Percentiles rank a stretch among this genome's conserved stretches.
These are phyloP conservation scores for Pholiota molesta DNA, from an alignment of 768 basidiomycete species.

Conservation along the genomic window DNA sequence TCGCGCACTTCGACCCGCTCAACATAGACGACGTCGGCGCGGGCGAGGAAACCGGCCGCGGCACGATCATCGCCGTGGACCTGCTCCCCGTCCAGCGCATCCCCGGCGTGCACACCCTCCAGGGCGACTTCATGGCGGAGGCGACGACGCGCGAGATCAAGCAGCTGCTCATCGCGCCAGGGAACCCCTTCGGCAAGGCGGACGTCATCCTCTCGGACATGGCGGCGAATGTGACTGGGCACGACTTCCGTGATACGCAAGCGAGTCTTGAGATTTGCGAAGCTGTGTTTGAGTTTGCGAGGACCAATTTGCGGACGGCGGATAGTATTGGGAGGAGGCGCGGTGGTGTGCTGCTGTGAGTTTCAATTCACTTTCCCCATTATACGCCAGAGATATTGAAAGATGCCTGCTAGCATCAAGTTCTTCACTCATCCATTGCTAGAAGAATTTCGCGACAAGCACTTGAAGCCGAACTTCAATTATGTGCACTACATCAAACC, in stretches of 20 bases:
- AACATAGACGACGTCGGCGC: slow-evolving; percentile 37
- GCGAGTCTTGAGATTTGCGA: slow-evolving; percentile 72
- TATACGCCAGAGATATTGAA: not conserved
- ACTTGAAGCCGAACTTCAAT: slow-evolving; percentile 65
- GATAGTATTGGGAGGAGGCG: slow-evolving; percentile 41
- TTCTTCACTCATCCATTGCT: slow-evolving; percentile 80
- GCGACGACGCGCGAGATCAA: slow-evolving; percentile 49
- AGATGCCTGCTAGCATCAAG: slow-evolving; percentile 62
- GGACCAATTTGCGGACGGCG: slow-evolving; percentile 51
- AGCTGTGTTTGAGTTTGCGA: slow-evolving; percentile 73
- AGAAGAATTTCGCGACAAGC: slow-evolving; percentile 61
- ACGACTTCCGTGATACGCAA: slow-evolving; percentile 64
- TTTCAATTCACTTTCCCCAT: slow-evolving; percentile 8
- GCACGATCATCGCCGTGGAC: slow-evolving; percentile 79
- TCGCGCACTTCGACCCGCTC: slow-evolving; percentile 42
- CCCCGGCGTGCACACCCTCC: slow-evolving; percentile 70
- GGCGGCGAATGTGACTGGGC: slow-evolving; percentile 84
- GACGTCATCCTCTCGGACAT: slow-evolving; percentile 91
- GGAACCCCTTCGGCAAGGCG: slow-evolving; percentile 45
- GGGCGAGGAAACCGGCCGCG: slow-evolving; percentile 30
- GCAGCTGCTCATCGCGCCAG: slow-evolving; percentile 29
- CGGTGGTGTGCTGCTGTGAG: slow-evolving; percentile 65
- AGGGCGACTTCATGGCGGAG: slow-evolving; percentile 76
- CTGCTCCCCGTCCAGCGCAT: slow-evolving; percentile 73
- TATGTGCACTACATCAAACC: slow-evolving; percentile 79